Evolutionary conservation across 2,329 filamentous ascomycete species (phyloP).

Genomic region (Drechslerella coelobrocha): DNA sequence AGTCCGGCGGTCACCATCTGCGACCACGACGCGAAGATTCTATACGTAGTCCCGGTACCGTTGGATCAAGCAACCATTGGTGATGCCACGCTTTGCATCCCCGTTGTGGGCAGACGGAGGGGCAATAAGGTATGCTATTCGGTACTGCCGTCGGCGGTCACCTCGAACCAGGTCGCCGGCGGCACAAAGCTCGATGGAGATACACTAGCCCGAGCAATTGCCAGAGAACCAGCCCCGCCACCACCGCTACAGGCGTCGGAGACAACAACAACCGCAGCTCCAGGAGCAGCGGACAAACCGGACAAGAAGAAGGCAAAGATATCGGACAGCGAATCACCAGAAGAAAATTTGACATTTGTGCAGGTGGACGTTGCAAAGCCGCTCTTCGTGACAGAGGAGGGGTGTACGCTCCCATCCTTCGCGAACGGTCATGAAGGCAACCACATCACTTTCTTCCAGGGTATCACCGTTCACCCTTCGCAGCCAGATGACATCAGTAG

Average conservation of each 20-base stretch:
- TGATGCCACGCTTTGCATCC: conserved; percentile 53
- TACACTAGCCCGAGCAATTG: conserved; percentile 41
- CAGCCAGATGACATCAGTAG: conserved; percentile 38
- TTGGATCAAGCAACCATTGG: conserved; percentile 55
- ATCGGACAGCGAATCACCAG: neutral
- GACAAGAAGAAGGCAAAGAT: conserved; percentile 34
- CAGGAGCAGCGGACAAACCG: conserved; percentile 27
- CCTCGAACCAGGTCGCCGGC: conserved; percentile 51
- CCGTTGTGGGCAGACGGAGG: conserved; percentile 53
- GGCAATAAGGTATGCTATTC: conserved; percentile 53
- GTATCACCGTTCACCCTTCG: conserved; percentile 45
- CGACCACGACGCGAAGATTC: conserved; percentile 49
- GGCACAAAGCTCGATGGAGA: conserved; percentile 32
- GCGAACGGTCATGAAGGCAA: conserved; percentile 32
- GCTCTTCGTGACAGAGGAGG: conserved; percentile 43
- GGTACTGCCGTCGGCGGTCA: conserved; percentile 53
- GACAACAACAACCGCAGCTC: conserved; percentile 23
- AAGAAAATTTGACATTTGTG: conserved; percentile 20
- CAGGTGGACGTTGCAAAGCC: conserved; percentile 43
- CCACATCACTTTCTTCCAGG: conserved; percentile 46
- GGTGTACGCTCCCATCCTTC: conserved; percentile 42
- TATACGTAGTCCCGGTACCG: conserved; percentile 55
- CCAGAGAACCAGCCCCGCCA: conserved; percentile 35
- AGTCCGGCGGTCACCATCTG: conserved; percentile 35
- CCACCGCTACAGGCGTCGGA: conserved; percentile 17